A percentile compares a stretch with the other conserved stretches of the same genome.
Evolutionary conservation across 2,329 filamentous ascomycete genomes (phyloP).

Genomic region (Penicillium oxalicum): DNA sequence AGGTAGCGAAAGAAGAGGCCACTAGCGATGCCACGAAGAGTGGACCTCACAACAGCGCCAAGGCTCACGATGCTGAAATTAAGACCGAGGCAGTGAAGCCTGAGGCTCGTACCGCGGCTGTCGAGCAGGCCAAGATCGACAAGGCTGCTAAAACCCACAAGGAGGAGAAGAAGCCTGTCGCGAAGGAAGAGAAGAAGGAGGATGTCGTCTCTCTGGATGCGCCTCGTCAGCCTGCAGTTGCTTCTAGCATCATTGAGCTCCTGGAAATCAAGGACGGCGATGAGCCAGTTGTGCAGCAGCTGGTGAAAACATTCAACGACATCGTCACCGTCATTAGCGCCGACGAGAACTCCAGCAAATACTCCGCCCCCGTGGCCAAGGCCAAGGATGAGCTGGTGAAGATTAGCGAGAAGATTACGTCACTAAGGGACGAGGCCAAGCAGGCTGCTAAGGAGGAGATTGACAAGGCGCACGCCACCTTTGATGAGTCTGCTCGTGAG

Average conservation of each 20-base stretch:
- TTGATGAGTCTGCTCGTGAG: slow-evolving; percentile 80
- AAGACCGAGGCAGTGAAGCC: slow-evolving; percentile 25
- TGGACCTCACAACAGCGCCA: slow-evolving; percentile 44
- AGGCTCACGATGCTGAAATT: slow-evolving; percentile 22
- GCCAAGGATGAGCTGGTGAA: slow-evolving; percentile 76
- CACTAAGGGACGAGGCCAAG: slow-evolving; percentile 63
- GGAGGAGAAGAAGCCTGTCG: slow-evolving; percentile 13
- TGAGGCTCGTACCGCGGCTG: slow-evolving; percentile 24
- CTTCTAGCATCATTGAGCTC: slow-evolving; percentile 67
- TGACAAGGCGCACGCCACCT: slow-evolving; percentile 63
- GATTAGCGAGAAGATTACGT: slow-evolving; percentile 71
- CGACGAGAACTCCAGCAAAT: slow-evolving; percentile 71
- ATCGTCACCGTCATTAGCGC: slow-evolving; percentile 90
- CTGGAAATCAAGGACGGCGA: slow-evolving; percentile 67
- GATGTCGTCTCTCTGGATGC: slow-evolving; percentile 27
- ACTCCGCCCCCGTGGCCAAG: slow-evolving; percentile 70
- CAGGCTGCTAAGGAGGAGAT: slow-evolving; percentile 71
- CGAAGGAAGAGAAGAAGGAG: slow-evolving; percentile 24
- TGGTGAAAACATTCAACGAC: slow-evolving; percentile 93
- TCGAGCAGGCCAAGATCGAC: slow-evolving; percentile 29
- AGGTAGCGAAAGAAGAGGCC: slow-evolving; percentile 58
- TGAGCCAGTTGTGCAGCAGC: slow-evolving; percentile 84
- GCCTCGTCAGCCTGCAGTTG: slow-evolving; percentile 33
- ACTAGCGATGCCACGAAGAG: slow-evolving; percentile 54
- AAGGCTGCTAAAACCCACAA: slow-evolving; percentile 23